A percentile compares a stretch with the other conserved stretches of the same genome.
phyloP scores from a whole-genome alignment of 2,329 filamentous ascomycete species.

The Fusarium sp. region DNA sequence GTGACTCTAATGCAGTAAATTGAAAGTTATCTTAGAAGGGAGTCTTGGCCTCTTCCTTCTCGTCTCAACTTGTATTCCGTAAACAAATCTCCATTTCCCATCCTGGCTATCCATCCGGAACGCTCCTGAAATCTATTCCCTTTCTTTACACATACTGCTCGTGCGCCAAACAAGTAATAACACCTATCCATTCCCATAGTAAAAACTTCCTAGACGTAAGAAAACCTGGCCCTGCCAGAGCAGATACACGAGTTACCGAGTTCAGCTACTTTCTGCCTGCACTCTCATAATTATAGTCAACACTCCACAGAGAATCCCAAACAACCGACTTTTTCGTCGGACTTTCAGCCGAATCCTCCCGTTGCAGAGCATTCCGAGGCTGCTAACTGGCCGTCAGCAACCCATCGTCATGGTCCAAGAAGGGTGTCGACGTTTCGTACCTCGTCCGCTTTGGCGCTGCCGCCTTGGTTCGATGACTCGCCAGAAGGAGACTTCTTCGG shows the following conservation, averaged over 20 bases:
- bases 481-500: conserved; percentile 42
- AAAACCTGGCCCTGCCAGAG: neutral
- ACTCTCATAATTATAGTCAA: conserved; percentile 68
- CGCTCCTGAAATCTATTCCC: conserved; percentile 23
- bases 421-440: conserved; percentile 67
- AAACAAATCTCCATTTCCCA: neutral
- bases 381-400: conserved; percentile 49
- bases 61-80: neutral
- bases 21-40: neutral
- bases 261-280: conserved; percentile 43
- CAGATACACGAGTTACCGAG: neutral
- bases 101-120: conserved; percentile 1
- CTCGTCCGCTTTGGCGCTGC: conserved; percentile 54
- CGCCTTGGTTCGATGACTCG: conserved; percentile 42
- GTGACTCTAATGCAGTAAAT: neutral
- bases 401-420: conserved; percentile 61
- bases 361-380: conserved; percentile 48
- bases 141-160: conserved; percentile 20
- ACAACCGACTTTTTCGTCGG: conserved; percentile 65
- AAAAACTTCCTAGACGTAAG: conserved; percentile 13
- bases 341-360: conserved; percentile 55
- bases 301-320: conserved; percentile 72
- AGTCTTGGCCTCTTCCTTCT: neutral
- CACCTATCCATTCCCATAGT: conserved; percentile 26
- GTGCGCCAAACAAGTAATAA: conserved; percentile 23